Conservation (phyloP, 2,329 filamentous ascomycete species). For the Ascochyta pisi region DNA sequence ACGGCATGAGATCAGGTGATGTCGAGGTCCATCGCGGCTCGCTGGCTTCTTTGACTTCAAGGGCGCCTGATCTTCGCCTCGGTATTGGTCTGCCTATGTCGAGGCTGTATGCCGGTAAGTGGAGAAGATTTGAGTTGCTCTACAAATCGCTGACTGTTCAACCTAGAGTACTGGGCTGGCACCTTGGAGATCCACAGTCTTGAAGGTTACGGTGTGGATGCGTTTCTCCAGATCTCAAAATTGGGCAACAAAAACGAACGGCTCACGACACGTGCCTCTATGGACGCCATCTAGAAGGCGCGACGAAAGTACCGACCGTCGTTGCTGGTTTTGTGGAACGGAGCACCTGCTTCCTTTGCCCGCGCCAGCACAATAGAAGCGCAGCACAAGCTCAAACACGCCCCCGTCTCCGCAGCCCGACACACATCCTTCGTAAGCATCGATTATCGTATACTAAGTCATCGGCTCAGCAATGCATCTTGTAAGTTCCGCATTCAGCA, state of each 20-base stretch:
- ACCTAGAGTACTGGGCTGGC: slow-evolving; percentile 89
- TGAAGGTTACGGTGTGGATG: slow-evolving; percentile 95
- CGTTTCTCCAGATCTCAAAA: slow-evolving; percentile 94
- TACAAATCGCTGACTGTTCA: slow-evolving; percentile 1
- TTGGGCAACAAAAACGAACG: slow-evolving; percentile 98
- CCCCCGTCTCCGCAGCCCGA: background rate
- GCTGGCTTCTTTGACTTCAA: slow-evolving; percentile 77
- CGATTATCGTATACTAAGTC: background rate
- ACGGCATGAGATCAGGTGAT: slow-evolving; percentile 31
- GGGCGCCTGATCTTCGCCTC: slow-evolving; percentile 84
- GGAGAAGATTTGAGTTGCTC: too few relatives aligned
- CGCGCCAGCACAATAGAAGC: background rate
- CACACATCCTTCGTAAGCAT: slow-evolving; percentile 16
- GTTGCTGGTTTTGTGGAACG: background rate
- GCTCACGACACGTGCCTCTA: slow-evolving; percentile 66
- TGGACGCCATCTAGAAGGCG: slow-evolving; percentile 55
- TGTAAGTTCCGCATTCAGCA: background rate
- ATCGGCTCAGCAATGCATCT: background rate
- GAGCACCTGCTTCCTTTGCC: background rate
- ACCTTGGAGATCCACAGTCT: slow-evolving; percentile 88
- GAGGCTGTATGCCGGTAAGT: slow-evolving; percentile 75
- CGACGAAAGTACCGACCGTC: background rate
- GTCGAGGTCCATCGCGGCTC: slow-evolving; percentile 62
- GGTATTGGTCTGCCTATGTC: slow-evolving; percentile 95
- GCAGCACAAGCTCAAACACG: background rate